These are phyloP conservation scores for Hygrocybe punicea DNA, from an alignment of 768 basidiomycete species.

Conservation along the genomic window DNA sequence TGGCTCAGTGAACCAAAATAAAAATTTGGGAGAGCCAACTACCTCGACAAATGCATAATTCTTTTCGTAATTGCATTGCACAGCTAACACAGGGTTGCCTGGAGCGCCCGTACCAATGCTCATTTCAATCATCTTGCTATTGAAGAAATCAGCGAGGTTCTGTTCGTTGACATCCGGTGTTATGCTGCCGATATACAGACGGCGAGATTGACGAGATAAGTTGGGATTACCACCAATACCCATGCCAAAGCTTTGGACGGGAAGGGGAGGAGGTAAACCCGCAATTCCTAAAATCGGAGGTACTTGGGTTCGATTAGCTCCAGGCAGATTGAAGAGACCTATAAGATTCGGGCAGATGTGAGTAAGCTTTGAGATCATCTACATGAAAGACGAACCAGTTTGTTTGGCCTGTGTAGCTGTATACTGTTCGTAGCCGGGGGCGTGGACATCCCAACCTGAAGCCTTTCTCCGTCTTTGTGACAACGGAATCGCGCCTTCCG, in stretches of 20 bases:
- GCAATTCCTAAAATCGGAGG: conserved; percentile 79
- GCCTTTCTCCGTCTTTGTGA: conserved; percentile 85
- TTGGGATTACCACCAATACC: conserved; percentile 86
- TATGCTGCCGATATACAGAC: conserved; percentile 96
- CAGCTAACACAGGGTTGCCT: conserved; percentile 87
- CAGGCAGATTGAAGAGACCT: conserved; percentile 96
- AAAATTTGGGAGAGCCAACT: conserved; percentile 7
- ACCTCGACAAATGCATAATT: conserved; percentile 99
- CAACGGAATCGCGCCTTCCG: conserved; percentile 75
- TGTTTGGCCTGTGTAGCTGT: conserved; percentile 97
- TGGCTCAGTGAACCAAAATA: conserved; percentile 3
- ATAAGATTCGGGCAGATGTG: conserved; percentile 13
- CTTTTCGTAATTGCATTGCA: conserved; percentile 98
- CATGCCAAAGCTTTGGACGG: conserved; percentile 82
- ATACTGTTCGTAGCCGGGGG: conserved; percentile 92
- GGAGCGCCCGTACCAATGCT: conserved; percentile 77
- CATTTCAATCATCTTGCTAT: conserved; percentile 92
- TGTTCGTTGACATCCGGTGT: conserved; percentile 93
- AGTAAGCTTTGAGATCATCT: conserved; percentile 1
- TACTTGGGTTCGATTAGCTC: conserved; percentile 86
- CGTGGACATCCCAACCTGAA: conserved; percentile 95
- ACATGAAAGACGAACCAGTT: conserved; percentile 59
- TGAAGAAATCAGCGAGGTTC: conserved; percentile 91
- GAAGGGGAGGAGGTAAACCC: conserved; percentile 77
- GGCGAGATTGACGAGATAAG: conserved; percentile 86